These are phyloP conservation scores for Mucor velutinosus DNA, from an alignment of 371 early-diverging fungal genomes.

Conservation along the genomic window DNA sequence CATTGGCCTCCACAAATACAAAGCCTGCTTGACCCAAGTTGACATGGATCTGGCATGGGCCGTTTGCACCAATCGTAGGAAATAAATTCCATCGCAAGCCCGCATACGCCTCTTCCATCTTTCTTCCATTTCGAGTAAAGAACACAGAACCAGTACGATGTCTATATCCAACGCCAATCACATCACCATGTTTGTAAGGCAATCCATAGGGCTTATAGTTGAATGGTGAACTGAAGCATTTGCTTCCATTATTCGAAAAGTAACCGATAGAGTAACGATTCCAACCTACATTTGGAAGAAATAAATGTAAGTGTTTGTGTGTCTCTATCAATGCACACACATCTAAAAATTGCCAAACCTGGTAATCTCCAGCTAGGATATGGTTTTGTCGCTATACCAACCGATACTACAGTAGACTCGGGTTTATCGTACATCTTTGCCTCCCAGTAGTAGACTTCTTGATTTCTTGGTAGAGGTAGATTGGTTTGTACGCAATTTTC, in stretches of 20 bases:
- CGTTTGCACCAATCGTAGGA: slow-evolving; percentile 68
- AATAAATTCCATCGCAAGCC: slow-evolving; percentile 60
- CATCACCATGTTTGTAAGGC: slow-evolving; percentile 70
- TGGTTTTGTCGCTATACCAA: slow-evolving; percentile 73
- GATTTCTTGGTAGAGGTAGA: slow-evolving; percentile 75
- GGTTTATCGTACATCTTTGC: slow-evolving; percentile 76
- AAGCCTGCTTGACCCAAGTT: slow-evolving; percentile 64
- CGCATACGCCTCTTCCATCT: slow-evolving; percentile 59
- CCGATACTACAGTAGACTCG: slow-evolving; percentile 56
- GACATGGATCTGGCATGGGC: slow-evolving; percentile 65
- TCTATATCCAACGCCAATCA: slow-evolving; percentile 79
- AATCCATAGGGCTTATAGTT: slow-evolving; percentile 62
- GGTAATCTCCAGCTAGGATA: slow-evolving; percentile 70
- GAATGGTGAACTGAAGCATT: slow-evolving; percentile 68
- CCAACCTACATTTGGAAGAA: slow-evolving; percentile 47
- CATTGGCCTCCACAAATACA: slow-evolving; percentile 80
- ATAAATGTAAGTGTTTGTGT: background rate
- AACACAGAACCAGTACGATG: slow-evolving; percentile 75
- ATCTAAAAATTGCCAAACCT: slow-evolving; percentile 41
- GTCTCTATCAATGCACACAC: background rate
- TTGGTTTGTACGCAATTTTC: slow-evolving; percentile 83
- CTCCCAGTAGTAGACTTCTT: slow-evolving; percentile 79
- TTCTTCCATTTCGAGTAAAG: slow-evolving; percentile 78
- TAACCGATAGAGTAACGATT: slow-evolving; percentile 77
- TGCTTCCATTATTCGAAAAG: slow-evolving; percentile 65